A percentile compares a stretch with the other conserved stretches of the same genome.
These are phyloP conservation scores for Striga asiatica DNA, from an alignment of 257 asterid genomes.

Conservation along the genomic window DNA sequence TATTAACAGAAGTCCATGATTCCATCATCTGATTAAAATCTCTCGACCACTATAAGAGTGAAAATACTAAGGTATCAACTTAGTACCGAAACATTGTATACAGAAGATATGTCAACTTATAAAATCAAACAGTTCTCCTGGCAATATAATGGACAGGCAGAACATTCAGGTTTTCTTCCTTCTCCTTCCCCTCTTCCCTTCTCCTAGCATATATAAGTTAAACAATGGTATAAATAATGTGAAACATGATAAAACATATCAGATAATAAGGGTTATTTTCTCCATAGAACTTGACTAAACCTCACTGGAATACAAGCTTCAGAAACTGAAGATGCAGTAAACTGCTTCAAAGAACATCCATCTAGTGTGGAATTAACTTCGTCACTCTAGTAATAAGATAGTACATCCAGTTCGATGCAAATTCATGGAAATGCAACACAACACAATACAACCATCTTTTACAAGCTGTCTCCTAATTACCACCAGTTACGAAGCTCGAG, in stretches of 20 bases:
- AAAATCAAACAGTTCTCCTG: too few relatives aligned
- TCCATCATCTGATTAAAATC: not conserved
- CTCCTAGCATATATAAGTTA: too few relatives aligned
- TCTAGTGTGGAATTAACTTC: slow-evolving; percentile 5
- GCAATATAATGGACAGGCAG: too few relatives aligned
- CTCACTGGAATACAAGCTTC: not conserved
- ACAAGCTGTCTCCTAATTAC: not conserved
- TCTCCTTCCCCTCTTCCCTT: too few relatives aligned
- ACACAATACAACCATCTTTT: slow-evolving; percentile 1
- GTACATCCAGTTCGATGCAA: not conserved
- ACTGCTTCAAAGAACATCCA: too few relatives aligned
- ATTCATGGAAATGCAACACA: not conserved
- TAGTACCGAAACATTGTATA: too few relatives aligned
- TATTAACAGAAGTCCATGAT: not conserved
- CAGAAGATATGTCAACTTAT: too few relatives aligned
- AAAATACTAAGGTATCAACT: too few relatives aligned
- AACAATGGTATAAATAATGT: too few relatives aligned
- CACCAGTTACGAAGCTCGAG: slow-evolving; percentile 8
- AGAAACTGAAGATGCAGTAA: not conserved
- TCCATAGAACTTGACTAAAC: not conserved
- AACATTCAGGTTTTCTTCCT: too few relatives aligned
- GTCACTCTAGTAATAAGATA: slow-evolving; percentile 2
- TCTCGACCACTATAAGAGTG: too few relatives aligned
- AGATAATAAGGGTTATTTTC: not conserved
- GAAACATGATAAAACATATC: not conserved